A percentile compares a stretch with the other conserved stretches of the same genome.
These are phyloP conservation scores for Cyberlindnera sargentensis DNA, from an alignment of 805 yeast species.

Conservation along the genomic window DNA sequence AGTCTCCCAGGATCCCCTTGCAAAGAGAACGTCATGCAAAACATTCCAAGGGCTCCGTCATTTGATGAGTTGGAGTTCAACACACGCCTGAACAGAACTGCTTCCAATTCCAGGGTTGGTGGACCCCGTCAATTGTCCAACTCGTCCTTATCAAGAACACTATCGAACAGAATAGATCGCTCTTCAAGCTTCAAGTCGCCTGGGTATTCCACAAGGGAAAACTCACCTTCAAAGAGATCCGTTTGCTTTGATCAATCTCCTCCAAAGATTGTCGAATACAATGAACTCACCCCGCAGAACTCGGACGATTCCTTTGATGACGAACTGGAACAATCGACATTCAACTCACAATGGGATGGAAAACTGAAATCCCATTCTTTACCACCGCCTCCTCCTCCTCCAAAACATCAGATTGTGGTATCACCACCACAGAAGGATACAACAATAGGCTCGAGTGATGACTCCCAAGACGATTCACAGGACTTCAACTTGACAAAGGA, in stretches of 20 bases:
- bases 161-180: constrained; percentile 13
- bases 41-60: constrained; percentile 22
- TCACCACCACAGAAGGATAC: constrained; percentile 21
- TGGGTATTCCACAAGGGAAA: constrained; percentile 15
- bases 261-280: constrained; percentile 31
- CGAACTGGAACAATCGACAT: constrained; percentile 5
- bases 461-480: constrained; percentile 12
- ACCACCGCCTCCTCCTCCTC: constrained; percentile 26
- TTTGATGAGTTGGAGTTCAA: constrained; percentile 29
- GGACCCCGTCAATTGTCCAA: constrained; percentile 25
- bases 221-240: constrained; percentile 29
- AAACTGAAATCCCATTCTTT: constrained; percentile 25
- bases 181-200: constrained; percentile 10
- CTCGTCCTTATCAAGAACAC: constrained; percentile 16
- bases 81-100: constrained; percentile 22
- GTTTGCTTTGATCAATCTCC: constrained; percentile 34
- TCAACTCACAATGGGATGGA: constrained; percentile 24
- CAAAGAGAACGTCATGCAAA: constrained; percentile 11
- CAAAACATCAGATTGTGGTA: constrained; percentile 22
- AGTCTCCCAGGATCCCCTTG: not conserved
- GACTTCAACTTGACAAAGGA: constrained; percentile 24
- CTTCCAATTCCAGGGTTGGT: constrained; percentile 21
- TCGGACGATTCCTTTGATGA: constrained; percentile 19
- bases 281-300: constrained; percentile 20
- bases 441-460: constrained; percentile 21